These are phyloP conservation scores for Verticillium nubilum DNA, from an alignment of 2,329 filamentous ascomycete genomes.

Conservation along the genomic window DNA sequence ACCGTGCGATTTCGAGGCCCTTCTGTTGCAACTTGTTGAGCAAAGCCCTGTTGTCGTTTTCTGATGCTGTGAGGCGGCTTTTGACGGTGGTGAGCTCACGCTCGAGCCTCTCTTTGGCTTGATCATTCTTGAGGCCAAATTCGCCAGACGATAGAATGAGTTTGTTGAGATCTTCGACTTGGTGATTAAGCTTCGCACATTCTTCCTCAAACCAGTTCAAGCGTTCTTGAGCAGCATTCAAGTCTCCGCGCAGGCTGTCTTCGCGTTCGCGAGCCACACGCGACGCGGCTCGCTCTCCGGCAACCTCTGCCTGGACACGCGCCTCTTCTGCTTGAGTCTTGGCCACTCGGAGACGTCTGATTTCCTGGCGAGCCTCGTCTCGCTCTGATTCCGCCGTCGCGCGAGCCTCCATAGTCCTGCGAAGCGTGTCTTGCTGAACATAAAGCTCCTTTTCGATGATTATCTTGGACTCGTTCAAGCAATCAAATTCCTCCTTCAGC, in stretches of 20 bases:
- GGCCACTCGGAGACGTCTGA: slow-evolving; percentile 74
- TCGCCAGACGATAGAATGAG: slow-evolving; percentile 84
- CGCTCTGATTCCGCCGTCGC: slow-evolving; percentile 78
- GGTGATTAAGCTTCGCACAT: slow-evolving; percentile 66
- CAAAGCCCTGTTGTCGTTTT: slow-evolving; percentile 93
- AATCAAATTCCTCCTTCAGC: slow-evolving; percentile 78
- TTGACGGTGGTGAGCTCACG: slow-evolving; percentile 87
- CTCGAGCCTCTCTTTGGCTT: slow-evolving; percentile 89
- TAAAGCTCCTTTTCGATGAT: slow-evolving; percentile 98
- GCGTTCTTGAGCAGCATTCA: slow-evolving; percentile 72
- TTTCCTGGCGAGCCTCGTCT: slow-evolving; percentile 81
- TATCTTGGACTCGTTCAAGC: slow-evolving; percentile 89
- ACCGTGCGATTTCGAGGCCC: slow-evolving; percentile 89
- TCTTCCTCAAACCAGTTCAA: slow-evolving; percentile 77
- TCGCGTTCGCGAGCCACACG: slow-evolving; percentile 76
- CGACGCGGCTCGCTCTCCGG: slow-evolving; percentile 74
- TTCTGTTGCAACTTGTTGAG: slow-evolving; percentile 97
- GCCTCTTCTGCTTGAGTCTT: slow-evolving; percentile 84
- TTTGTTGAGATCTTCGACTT: slow-evolving; percentile 82
- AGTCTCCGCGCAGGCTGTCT: slow-evolving; percentile 67
- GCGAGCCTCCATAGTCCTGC: slow-evolving; percentile 78
- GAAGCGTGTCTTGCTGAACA: slow-evolving; percentile 84
- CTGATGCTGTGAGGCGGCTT: slow-evolving; percentile 81
- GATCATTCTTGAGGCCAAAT: slow-evolving; percentile 84
- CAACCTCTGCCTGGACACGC: slow-evolving; percentile 73